Percentiles rank a stretch among this genome's conserved stretches.
Evolutionary conservation across 2,329 filamentous ascomycete genomes (phyloP).

Genomic region (Cucurbitaria berberidis): DNA sequence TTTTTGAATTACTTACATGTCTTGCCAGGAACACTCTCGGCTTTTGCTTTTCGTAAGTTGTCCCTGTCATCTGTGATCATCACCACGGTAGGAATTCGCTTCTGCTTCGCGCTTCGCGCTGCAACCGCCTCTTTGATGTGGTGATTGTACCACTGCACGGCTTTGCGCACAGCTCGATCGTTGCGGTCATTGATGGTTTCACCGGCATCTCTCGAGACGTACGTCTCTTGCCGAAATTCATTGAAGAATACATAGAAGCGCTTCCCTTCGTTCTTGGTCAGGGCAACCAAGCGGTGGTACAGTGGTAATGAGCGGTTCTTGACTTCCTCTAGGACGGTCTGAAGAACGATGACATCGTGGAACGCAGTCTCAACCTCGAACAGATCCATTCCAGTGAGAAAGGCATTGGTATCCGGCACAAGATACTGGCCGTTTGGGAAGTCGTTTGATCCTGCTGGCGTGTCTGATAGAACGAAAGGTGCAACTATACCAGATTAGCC

Average conservation of each 20-base stretch:
- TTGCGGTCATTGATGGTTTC: constrained; percentile 97
- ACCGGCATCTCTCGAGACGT: constrained; percentile 73
- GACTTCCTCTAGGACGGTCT: constrained; percentile 95
- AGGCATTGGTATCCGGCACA: constrained; percentile 93
- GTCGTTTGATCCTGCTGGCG: constrained; percentile 79
- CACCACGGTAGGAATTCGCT: constrained; percentile 75
- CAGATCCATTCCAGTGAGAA: constrained; percentile 94
- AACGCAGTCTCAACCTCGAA: constrained; percentile 93
- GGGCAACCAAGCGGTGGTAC: constrained; percentile 87
- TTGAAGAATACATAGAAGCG: constrained; percentile 99
- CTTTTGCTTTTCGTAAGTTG: constrained; percentile 81
- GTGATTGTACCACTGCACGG: constrained; percentile 87
- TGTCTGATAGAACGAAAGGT: constrained; percentile 87
- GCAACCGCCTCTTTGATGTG: constrained; percentile 73
- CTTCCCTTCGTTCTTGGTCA: constrained; percentile 96
- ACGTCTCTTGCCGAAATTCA: constrained; percentile 92
- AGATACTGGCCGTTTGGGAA: constrained; percentile 92
- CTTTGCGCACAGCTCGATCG: constrained; percentile 84
- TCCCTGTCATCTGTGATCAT: constrained; percentile 94
- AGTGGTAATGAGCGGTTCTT: constrained; percentile 91
- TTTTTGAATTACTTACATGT: constrained; percentile 51
- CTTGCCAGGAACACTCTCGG: constrained; percentile 72
- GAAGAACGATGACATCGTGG: constrained; percentile 94
- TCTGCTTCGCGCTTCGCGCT: constrained; percentile 57
- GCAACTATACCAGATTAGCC: constrained; percentile 62